Evolutionary conservation across 805 yeast species (phyloP).

Genomic region (Cyberlindnera mycetangii): DNA sequence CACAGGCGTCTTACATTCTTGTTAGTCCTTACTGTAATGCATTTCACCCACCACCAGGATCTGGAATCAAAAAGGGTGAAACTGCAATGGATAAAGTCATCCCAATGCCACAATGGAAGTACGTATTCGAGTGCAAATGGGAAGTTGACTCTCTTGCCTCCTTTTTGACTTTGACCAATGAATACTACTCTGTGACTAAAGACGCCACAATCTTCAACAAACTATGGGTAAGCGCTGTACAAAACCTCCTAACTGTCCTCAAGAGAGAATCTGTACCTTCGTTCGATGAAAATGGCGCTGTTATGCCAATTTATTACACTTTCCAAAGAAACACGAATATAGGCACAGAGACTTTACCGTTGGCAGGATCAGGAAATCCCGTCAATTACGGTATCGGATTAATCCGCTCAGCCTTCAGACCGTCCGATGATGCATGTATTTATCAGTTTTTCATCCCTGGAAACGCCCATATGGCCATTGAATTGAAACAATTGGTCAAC

Average conservation of each 20-base stretch:
- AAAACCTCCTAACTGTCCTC: conserved; percentile 49
- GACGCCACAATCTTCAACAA: conserved; percentile 43
- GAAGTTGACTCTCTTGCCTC: conserved; percentile 86
- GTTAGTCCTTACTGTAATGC: conserved; percentile 85
- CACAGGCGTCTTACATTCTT: conserved; percentile 64
- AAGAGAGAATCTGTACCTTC: conserved; percentile 61
- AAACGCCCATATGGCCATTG: conserved; percentile 71
- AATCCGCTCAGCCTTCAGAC: conserved; percentile 80
- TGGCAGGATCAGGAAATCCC: conserved; percentile 83
- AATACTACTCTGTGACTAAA: conserved; percentile 55
- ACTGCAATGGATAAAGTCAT: conserved; percentile 60
- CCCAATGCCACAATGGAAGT: conserved; percentile 68
- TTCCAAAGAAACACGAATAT: conserved; percentile 72
- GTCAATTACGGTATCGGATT: conserved; percentile 68
- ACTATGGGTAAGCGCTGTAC: conserved; percentile 59
- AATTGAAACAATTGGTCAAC: conserved; percentile 42
- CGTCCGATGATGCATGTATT: conserved; percentile 85
- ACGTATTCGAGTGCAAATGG: conserved; percentile 86
- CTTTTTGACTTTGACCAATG: conserved; percentile 71
- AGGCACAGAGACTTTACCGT: conserved; percentile 79
- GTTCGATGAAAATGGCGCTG: conserved; percentile 41
- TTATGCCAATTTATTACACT: conserved; percentile 50
- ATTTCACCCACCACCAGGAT: conserved; percentile 72
- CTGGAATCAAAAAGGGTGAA: conserved; percentile 42
- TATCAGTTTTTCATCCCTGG: conserved; percentile 82